These are phyloP conservation scores for Penicillium crystallinum DNA, from an alignment of 495 filamentous ascomycete species.

Conservation along the genomic window DNA sequence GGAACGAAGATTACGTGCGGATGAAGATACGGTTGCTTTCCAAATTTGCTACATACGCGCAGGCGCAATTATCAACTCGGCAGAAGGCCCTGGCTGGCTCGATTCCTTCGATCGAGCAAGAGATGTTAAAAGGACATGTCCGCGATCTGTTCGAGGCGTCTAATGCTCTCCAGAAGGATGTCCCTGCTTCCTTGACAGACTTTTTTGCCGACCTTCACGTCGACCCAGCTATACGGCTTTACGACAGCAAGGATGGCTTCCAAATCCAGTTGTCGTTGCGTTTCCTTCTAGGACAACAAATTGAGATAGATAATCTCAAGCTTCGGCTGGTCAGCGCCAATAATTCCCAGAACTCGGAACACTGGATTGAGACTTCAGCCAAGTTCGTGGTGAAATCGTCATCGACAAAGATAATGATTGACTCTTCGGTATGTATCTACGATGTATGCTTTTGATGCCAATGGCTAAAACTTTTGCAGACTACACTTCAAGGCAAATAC, in stretches of 20 bases:
- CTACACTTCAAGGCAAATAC: constrained; percentile 69
- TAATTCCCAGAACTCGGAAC: constrained; percentile 32
- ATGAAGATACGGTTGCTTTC: constrained; percentile 69
- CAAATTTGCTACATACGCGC: constrained; percentile 53
- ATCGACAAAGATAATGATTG: constrained; percentile 34
- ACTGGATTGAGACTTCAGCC: constrained; percentile 37
- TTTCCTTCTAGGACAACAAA: constrained; percentile 66
- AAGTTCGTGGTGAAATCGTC: constrained; percentile 36
- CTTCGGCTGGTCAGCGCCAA: constrained; percentile 52
- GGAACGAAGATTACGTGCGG: constrained; percentile 73
- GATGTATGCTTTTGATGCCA: not conserved
- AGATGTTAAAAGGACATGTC: constrained; percentile 57
- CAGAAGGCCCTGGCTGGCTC: constrained; percentile 33
- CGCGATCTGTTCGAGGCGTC: constrained; percentile 61
- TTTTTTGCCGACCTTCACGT: constrained; percentile 71
- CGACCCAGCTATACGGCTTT: constrained; percentile 64
- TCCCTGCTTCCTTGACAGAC: constrained; percentile 59
- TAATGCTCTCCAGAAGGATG: constrained; percentile 54
- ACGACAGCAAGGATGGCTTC: constrained; percentile 71
- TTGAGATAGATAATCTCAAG: constrained; percentile 61
- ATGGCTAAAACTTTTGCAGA: constrained; percentile 35
- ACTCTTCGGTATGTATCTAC: constrained; percentile 32
- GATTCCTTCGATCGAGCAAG: constrained; percentile 45
- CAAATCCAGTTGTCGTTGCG: constrained; percentile 62
- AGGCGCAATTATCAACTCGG: constrained; percentile 29